Evolutionary conservation across 2,329 filamentous ascomycete species (phyloP).

Genomic region (Botrytis paeoniae): DNA sequence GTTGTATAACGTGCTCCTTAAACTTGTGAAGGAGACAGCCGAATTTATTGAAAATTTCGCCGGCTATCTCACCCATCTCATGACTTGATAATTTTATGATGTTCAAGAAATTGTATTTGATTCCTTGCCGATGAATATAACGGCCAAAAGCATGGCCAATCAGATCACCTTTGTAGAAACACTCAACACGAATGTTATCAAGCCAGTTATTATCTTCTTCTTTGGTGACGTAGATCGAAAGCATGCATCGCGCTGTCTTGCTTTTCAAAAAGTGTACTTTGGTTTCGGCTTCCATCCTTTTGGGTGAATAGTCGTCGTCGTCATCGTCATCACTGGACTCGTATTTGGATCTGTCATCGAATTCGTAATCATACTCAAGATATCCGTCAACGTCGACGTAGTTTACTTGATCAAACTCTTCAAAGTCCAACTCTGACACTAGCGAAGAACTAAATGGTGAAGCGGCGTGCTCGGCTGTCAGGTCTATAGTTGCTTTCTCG

Average conservation of each 20-base stretch:
- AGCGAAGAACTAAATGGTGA: neutral
- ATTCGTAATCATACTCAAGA: neutral
- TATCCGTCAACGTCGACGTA: no score
- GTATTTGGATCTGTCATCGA: neutral
- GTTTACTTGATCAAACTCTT: neutral
- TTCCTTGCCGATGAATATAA: neutral
- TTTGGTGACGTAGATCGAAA: neutral
- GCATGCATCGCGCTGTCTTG: neutral
- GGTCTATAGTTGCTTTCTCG: neutral
- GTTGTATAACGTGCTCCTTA: neutral
- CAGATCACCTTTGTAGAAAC: neutral
- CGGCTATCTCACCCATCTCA: neutral
- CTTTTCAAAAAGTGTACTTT: neutral
- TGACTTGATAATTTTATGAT: neutral
- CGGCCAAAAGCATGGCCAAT: neutral
- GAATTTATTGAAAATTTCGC: neutral
- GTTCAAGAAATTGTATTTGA: neutral
- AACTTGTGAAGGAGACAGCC: neutral
- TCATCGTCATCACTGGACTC: no score
- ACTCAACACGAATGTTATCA: neutral
- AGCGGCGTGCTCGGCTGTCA: neutral
- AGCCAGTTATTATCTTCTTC: neutral
- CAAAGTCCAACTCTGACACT: neutral
- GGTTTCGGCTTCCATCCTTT: no score
- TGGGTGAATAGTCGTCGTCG: no score